Evolutionary conservation across 2,329 filamentous ascomycete species (phyloP), one percentile per base, ranked within the genome.

Genomic region (Aspergillus sp.): DNA sequence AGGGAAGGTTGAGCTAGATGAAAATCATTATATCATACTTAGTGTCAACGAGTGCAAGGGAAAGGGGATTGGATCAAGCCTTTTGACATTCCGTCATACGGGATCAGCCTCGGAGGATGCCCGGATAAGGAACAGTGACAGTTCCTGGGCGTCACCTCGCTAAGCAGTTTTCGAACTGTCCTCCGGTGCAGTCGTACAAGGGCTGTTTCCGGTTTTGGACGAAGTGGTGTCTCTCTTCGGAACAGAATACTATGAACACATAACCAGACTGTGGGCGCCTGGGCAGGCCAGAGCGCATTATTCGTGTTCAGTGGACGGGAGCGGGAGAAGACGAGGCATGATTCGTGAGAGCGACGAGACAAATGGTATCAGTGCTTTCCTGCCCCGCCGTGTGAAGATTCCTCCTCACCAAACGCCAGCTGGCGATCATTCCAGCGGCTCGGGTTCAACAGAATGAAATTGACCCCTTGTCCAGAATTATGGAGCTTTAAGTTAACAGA

Each of bases 401-500:
- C 41, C 14, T 37, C 35, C 27, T 19, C 45, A 31, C n/a, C 27
- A 23, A 33, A 27, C 14, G 25, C n/a, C 31, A 49, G 12, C 23
- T 21, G 46, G 46, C 31, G 40, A 53, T 46, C 40, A 27, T 44
- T 33, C 49, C 51, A 45, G 41, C 31, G 14, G 17, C 19, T 14
- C 31, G 23, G 39, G 40, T 44, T 43, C 19, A 43, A 14, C 17
- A 21, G 17, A 17, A 41, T 21, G 9, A 41, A 31, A 11, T 31
- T 37, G 35, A 37, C 12, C 14, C 27, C 35, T 37, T 37, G 44
- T 25, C 12, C 17, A 27, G 6, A 17, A n/a, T 31, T 46, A 46
- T 46, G 44, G 44, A 46, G 21, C 44, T 25, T 37, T 9, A 44
- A 53, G 41, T 46, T 53, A 53, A 46, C 51, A 19, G 51, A 37